Evolutionary conservation across 2,329 filamentous ascomycete species (phyloP).

Genomic region (Monascus ruber): DNA sequence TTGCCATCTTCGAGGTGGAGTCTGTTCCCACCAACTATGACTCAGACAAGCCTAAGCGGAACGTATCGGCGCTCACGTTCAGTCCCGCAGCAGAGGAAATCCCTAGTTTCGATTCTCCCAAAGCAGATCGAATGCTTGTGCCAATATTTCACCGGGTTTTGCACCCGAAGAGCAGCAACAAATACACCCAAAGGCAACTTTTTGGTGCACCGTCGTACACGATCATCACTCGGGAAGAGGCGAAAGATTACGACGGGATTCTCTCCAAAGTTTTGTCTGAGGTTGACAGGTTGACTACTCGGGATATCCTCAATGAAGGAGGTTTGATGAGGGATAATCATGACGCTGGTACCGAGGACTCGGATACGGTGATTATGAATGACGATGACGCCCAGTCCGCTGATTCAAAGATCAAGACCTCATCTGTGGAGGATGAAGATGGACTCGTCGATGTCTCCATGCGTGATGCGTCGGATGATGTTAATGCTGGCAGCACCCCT

Average conservation of each 20-base stretch:
- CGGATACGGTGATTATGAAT: slow-evolving; percentile 57
- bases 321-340: slow-evolving; percentile 35
- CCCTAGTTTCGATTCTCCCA: slow-evolving; percentile 30
- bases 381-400: slow-evolving; percentile 52
- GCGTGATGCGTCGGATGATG: slow-evolving; percentile 46
- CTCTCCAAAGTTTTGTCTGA: slow-evolving; percentile 69
- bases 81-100: slow-evolving; percentile 26
- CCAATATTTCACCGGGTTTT: slow-evolving; percentile 36
- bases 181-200: slow-evolving; percentile 16
- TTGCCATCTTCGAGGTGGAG: slow-evolving; percentile 69
- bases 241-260: slow-evolving; percentile 57
- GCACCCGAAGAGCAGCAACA: slow-evolving; percentile 13
- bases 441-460: slow-evolving; percentile 85
- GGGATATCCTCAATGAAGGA: slow-evolving; percentile 48
- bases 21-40: slow-evolving; percentile 67
- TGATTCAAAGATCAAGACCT: slow-evolving; percentile 60
- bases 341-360: slow-evolving; percentile 43
- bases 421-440: slow-evolving; percentile 78
- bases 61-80: slow-evolving; percentile 16
- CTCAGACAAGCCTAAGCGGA: slow-evolving; percentile 39
- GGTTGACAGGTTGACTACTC: slow-evolving; percentile 64
- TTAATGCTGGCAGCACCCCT: slow-evolving; percentile 27
- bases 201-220: slow-evolving; percentile 50
- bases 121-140: slow-evolving; percentile 36
- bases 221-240: slow-evolving; percentile 62